Conservation (phyloP, 2,329 filamentous ascomycete species). For the Talaromyces sp. region DNA sequence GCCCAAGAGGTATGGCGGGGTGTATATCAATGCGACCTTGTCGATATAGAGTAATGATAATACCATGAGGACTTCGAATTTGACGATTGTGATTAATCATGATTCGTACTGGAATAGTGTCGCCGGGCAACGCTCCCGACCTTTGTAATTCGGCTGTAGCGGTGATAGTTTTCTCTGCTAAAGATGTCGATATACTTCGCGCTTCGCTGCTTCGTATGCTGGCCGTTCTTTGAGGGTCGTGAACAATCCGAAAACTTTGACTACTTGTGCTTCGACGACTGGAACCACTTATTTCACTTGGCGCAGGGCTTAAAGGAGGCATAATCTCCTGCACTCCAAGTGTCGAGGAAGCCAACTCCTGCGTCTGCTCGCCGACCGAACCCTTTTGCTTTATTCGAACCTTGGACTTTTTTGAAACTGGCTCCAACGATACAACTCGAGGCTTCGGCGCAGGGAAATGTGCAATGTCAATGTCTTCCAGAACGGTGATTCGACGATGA, state of each 20-base stretch:
- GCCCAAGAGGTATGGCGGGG: conserved; percentile 57
- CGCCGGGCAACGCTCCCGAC: conserved; percentile 81
- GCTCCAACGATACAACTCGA: conserved; percentile 80
- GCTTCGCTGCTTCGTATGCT: conserved; percentile 47
- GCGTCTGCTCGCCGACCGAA: conserved; percentile 34
- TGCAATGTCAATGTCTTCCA: conserved; percentile 83
- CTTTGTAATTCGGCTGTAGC: conserved; percentile 78
- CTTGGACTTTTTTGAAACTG: conserved; percentile 68
- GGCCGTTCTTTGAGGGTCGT: conserved; percentile 38
- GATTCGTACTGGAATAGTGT: conserved; percentile 74
- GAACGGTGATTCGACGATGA: conserved; percentile 73
- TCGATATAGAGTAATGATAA: conserved; percentile 88
- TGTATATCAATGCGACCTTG: conserved; percentile 86
- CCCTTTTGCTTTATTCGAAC: conserved; percentile 54
- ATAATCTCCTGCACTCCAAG: conserved; percentile 33
- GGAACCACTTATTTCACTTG: conserved; percentile 69
- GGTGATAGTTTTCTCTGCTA: conserved; percentile 76
- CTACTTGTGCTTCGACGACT: conserved; percentile 66
- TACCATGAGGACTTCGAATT: conserved; percentile 85
- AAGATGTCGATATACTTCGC: conserved; percentile 50
- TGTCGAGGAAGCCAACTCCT: conserved; percentile 45
- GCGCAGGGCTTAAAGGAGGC: conserved; percentile 48
- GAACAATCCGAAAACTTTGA: conserved; percentile 53
- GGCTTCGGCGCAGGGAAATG: conserved; percentile 70
- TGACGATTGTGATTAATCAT: conserved; percentile 83